Evolutionary conservation across 1,139 yeast species (phyloP).

Genomic region (Groenewaldozyma auringiensis): DNA sequence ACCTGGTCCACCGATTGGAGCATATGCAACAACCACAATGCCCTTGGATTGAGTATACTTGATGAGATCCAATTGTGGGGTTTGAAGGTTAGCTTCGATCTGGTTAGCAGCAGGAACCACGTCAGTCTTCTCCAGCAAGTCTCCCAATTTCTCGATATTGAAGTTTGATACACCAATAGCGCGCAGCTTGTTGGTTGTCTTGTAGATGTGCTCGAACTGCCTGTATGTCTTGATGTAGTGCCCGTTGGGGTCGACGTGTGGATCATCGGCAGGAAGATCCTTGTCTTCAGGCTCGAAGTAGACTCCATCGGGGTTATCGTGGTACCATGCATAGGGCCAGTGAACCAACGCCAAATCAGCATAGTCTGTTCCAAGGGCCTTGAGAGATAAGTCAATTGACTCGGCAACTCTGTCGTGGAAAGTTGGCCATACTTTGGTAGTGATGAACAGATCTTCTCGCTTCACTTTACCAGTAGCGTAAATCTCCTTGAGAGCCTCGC

Average conservation of each 20-base stretch:
- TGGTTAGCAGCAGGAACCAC: slow-evolving; percentile 75
- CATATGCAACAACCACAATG: slow-evolving; percentile 70
- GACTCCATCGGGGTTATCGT: neutral
- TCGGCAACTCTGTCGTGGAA: slow-evolving; percentile 37
- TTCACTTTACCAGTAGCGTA: slow-evolving; percentile 17
- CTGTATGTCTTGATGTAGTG: slow-evolving; percentile 77
- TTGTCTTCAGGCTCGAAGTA: slow-evolving; percentile 44
- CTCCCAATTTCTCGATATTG: slow-evolving; percentile 61
- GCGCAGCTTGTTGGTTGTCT: slow-evolving; percentile 49
- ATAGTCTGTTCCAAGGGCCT: slow-evolving; percentile 57
- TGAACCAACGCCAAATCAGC: slow-evolving; percentile 62
- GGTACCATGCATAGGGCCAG: slow-evolving; percentile 44
- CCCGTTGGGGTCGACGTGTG: slow-evolving; percentile 50
- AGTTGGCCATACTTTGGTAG: slow-evolving; percentile 67
- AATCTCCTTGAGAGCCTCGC: slow-evolving; percentile 33
- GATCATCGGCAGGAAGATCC: slow-evolving; percentile 64
- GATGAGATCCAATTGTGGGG: slow-evolving; percentile 63
- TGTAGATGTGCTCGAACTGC: slow-evolving; percentile 56
- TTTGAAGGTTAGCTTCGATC: slow-evolving; percentile 85
- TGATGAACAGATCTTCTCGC: slow-evolving; percentile 64
- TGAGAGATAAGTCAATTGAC: slow-evolving; percentile 52
- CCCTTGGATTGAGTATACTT: slow-evolving; percentile 52
- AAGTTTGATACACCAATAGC: slow-evolving; percentile 82
- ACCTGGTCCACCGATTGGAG: slow-evolving; percentile 46
- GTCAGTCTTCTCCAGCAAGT: slow-evolving; percentile 59